A percentile compares a stretch with the other conserved stretches of the same genome.
phyloP scores from a whole-genome alignment of 139 green algal genomes.

The Zygnema circumcarinatum region DNA sequence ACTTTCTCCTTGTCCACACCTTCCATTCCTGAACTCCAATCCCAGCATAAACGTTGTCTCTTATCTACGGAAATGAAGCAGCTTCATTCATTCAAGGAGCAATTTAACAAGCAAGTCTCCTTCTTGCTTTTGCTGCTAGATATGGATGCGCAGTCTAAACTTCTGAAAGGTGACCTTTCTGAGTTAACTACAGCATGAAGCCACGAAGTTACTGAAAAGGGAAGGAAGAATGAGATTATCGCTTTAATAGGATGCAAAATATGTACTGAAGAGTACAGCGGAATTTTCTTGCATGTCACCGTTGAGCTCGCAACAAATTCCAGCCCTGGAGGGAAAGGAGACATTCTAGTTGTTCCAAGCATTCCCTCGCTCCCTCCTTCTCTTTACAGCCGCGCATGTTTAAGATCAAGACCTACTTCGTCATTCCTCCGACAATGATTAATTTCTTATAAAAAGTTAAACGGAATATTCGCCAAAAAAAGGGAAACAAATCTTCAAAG shows the following conservation, averaged over 20 bases:
- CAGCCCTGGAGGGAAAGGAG: too few species aligned
- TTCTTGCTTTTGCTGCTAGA: neutral
- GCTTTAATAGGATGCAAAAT: too few species aligned
- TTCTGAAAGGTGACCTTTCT: neutral
- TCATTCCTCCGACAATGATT: neutral
- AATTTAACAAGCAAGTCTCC: neutral
- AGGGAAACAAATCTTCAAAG: neutral
- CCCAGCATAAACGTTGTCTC: neutral
- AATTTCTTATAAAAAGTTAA: neutral
- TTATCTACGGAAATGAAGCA: neutral
- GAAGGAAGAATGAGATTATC: too few species aligned
- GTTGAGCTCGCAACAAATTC: too few species aligned
- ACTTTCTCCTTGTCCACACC: constrained; percentile 65
- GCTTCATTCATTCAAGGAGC: neutral
- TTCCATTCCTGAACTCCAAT: constrained; percentile 52
- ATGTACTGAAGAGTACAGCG: too few species aligned
- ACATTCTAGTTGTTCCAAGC: too few species aligned
- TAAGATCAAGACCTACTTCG: too few species aligned
- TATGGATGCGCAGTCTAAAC: too few species aligned
- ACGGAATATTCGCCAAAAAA: neutral
- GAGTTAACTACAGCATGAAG: neutral
- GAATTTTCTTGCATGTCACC: too few species aligned
- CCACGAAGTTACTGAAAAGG: too few species aligned
- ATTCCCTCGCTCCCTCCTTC: too few species aligned
- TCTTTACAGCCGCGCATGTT: too few species aligned